Evolutionary conservation across 139 green algal genomes (phyloP).

Genomic region (Chlorella vulgaris): DNA sequence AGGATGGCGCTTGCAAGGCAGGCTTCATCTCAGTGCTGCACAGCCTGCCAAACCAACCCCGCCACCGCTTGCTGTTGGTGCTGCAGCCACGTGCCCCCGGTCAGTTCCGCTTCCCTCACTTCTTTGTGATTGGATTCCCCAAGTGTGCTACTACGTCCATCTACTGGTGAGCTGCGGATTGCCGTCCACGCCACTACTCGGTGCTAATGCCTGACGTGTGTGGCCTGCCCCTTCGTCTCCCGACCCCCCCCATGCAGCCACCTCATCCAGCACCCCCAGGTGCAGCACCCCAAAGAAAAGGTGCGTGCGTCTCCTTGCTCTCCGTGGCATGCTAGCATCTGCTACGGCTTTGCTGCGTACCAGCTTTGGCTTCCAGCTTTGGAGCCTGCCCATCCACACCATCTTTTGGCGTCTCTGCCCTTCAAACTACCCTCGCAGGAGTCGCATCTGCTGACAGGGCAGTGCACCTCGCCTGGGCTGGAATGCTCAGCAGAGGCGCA

Average conservation of each 20-base stretch:
- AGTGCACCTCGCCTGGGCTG: background rate
- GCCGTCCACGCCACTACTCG: too few species aligned
- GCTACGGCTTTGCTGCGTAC: too few species aligned
- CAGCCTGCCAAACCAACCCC: background rate
- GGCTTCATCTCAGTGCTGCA: background rate
- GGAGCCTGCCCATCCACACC: background rate
- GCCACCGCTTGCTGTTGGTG: background rate
- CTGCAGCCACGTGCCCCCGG: background rate
- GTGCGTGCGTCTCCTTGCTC: background rate
- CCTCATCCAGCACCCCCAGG: background rate
- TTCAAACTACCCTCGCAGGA: background rate
- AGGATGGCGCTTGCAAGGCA: background rate
- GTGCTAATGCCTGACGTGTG: too few species aligned
- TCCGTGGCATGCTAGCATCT: too few species aligned
- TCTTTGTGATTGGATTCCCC: background rate
- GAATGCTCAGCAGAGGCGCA: conserved; percentile 13
- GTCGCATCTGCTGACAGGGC: background rate
- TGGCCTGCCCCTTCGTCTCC: too few species aligned
- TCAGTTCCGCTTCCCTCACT: background rate
- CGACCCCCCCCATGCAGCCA: background rate
- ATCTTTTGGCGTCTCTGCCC: background rate
- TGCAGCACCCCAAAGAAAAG: background rate
- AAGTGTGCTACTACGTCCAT: background rate
- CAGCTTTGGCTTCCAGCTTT: too few species aligned
- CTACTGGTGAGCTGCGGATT: background rate